A percentile compares a stretch with the other conserved stretches of the same genome.
Evolutionary conservation across 805 yeast genomes (phyloP).

Genomic region (Metschnikowia baotianmanensis): DNA sequence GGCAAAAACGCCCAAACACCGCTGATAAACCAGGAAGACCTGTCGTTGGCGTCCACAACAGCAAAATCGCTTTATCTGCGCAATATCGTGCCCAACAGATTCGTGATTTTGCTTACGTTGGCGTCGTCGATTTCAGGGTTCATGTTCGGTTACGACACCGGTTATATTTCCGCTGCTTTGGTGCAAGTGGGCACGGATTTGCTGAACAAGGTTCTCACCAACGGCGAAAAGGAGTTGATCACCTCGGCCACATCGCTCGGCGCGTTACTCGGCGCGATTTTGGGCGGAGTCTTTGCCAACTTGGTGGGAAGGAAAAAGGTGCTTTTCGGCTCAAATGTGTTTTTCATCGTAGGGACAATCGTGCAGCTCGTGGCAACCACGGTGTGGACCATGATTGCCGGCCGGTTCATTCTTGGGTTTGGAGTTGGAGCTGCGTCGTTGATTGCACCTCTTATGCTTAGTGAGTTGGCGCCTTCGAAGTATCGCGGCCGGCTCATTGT

Average conservation of each 20-base stretch:
- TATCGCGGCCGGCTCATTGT: conserved; percentile 91
- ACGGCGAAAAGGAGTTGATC: conserved; percentile 83
- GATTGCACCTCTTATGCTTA: conserved; percentile 89
- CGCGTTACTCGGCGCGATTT: conserved; percentile 74
- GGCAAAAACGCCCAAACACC: conserved; percentile 6
- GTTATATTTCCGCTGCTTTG: conserved; percentile 91
- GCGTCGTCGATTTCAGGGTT: conserved; percentile 90
- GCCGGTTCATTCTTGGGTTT: conserved; percentile 90
- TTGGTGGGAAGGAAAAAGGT: conserved; percentile 81
- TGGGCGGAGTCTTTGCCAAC: conserved; percentile 84
- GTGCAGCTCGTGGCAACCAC: conserved; percentile 78
- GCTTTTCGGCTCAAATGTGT: conserved; percentile 73
- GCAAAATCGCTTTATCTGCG: conserved; percentile 8
- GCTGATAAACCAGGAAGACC: conserved; percentile 9
- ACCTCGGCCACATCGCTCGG: conserved; percentile 96
- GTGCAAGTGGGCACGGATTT: conserved; percentile 82
- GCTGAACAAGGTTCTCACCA: conserved; percentile 46
- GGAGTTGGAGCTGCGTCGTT: conserved; percentile 96
- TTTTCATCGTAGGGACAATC: conserved; percentile 82
- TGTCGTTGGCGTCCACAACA: conserved; percentile 9
- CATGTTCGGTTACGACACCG: conserved; percentile 97
- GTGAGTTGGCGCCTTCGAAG: conserved; percentile 89
- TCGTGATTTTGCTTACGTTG: conserved; percentile 67
- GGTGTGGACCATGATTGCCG: conserved; percentile 89
- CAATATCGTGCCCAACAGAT: conserved; percentile 32